Percentiles rank a stretch among this genome's conserved stretches.
Conservation (phyloP, 306 rosid species). For the Malus domestica region DNA sequence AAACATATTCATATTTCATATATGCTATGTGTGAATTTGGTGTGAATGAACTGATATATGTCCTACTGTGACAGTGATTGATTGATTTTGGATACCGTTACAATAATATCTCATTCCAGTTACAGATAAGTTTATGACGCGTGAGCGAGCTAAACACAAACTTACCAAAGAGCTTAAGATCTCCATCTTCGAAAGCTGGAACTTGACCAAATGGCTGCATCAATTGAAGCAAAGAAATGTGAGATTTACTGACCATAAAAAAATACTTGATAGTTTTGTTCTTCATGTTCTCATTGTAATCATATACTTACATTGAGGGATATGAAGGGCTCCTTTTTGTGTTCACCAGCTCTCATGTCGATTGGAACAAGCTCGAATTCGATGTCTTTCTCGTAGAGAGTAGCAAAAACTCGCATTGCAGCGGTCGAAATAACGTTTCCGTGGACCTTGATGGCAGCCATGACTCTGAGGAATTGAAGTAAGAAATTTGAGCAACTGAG, state of each 20-base stretch:
- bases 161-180: slow-evolving; percentile 59
- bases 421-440: slow-evolving; percentile 47
- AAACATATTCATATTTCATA: too few species aligned
- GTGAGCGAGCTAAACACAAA: neutral
- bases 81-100: too few species aligned
- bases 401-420: slow-evolving; percentile 28
- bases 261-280: neutral
- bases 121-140: too few species aligned
- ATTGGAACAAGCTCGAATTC: slow-evolving; percentile 43
- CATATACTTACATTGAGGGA: slow-evolving; percentile 44
- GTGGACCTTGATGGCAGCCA: slow-evolving; percentile 50
- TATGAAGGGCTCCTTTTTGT: slow-evolving; percentile 51
- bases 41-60: too few species aligned
- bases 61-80: too few species aligned
- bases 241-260: neutral
- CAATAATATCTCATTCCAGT: too few species aligned
- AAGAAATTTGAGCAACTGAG: neutral
- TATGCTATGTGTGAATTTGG: too few species aligned
- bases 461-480: neutral
- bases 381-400: slow-evolving; percentile 49
- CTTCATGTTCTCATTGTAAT: neutral
- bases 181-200: slow-evolving; percentile 69
- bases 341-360: slow-evolving; percentile 39
- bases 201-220: slow-evolving; percentile 79
- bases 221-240: neutral